Base-by-base conservation (phyloP, 2,329 filamentous ascomycete species). In the Cercospora zeae-maydis region DNA sequence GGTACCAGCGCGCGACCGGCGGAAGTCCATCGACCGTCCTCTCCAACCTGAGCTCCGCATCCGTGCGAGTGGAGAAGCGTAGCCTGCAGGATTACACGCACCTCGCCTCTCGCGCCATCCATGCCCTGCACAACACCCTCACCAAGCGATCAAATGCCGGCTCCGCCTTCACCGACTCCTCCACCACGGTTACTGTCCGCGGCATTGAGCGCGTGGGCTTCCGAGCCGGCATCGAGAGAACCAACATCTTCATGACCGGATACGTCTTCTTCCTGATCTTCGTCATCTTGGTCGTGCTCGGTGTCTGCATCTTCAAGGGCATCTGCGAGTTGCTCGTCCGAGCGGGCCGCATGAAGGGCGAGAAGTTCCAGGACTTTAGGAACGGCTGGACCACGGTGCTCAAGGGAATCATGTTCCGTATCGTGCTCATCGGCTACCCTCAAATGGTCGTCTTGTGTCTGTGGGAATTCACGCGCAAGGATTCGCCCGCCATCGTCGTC, bases 1-100 rank as follows among this genome's bases (percentile, higher is more conserved):
- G 93, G 93, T 98, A 97, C 75, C 93, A 96, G 79, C 90, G 93
- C 65, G 86, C 93, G 2, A 98, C 93, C 2, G 93, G 93, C 58
- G 93, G 93, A 66, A 92, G 85, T 0, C 90, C 93, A 0, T 88
- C 91, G 3, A 90, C 86, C 14, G 82, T 96, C 34, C 85, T 97
- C 51, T 89, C 91, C 67, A 87, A 86, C 27, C 81, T 96, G 56
- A 83, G 83, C 16, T 88, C 84, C 13, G 88, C 88, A 39, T 96
- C 92, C 0, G 90, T 97, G n/a, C 84, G 93, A 72, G 88, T 96
- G 4, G 83, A 92, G 76, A 96, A 86, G 76, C 82, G 86, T 63
- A 82, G 81, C n/a, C 60, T 85, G 10, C 77, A 81, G 2, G 71
- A 74, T 11, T 69, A 76, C 56, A 37, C 81, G 27, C 74, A 77